phyloP scores from a whole-genome alignment of 768 basidiomycete species.

The Lentinula detonsa region DNA sequence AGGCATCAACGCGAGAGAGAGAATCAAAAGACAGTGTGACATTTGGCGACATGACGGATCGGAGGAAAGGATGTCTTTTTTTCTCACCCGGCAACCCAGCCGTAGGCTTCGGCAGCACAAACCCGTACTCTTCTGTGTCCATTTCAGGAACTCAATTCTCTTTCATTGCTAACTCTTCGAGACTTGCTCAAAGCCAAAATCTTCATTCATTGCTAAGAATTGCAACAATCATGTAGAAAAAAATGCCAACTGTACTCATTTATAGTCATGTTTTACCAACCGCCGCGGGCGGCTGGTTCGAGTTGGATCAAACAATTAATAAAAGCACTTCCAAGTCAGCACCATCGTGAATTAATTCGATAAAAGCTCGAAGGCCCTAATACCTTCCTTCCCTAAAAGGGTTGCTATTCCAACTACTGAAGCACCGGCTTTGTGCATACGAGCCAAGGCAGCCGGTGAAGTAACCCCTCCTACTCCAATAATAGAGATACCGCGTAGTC shows the following conservation, averaged over 20 bases:
- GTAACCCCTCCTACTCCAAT: slow-evolving; percentile 85
- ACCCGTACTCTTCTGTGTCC: no score
- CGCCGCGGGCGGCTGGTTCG: no score
- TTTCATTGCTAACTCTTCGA: no score
- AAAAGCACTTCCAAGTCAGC: no score
- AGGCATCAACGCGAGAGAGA: slow-evolving; percentile 62
- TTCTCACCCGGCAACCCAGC: no score
- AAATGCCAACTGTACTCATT: no score
- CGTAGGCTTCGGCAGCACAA: no score
- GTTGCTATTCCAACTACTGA: slow-evolving; percentile 59
- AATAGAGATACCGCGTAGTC: slow-evolving; percentile 45
- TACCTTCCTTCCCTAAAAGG: slow-evolving; percentile 46
- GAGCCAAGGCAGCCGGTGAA: slow-evolving; percentile 44
- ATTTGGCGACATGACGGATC: neutral
- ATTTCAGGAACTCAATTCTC: no score
- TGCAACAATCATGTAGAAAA: neutral
- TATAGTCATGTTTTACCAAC: no score
- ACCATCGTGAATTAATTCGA: neutral
- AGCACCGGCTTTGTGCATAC: slow-evolving; percentile 78
- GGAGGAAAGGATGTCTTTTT: neutral
- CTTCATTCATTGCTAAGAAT: no score
- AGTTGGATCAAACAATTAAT: no score
- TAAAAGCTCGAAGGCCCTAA: slow-evolving; percentile 45
- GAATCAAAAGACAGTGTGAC: neutral
- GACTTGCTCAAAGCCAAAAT: no score